phyloP scores from a whole-genome alignment of 768 basidiomycete genomes.

The Hygrocybe coccinea region DNA sequence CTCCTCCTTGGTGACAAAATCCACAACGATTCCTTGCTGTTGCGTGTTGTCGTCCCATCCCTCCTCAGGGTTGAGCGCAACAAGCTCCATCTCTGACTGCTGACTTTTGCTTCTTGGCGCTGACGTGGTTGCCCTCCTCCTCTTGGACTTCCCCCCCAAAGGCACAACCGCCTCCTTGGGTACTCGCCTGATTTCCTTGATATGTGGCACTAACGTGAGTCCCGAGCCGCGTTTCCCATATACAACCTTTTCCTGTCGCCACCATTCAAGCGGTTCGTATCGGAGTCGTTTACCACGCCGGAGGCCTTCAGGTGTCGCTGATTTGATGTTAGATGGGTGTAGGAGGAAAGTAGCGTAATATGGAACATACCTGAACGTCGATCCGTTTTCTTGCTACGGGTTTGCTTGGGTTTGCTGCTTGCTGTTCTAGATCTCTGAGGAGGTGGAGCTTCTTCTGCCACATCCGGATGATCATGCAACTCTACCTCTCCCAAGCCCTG shows the following conservation, averaged over 20 bases:
- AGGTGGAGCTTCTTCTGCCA: conserved; percentile 26
- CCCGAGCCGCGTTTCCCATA: conserved; percentile 56
- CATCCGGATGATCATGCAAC: conserved; percentile 24
- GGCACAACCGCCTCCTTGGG: conserved; percentile 36
- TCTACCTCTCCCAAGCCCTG: conserved; percentile 29
- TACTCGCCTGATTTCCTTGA: conserved; percentile 61
- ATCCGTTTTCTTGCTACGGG: conserved; percentile 38
- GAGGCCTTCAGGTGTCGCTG: conserved; percentile 47
- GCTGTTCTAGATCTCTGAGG: conserved; percentile 16
- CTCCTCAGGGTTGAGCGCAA: conserved; percentile 47
- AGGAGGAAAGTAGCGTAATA: background rate
- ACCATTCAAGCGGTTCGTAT: conserved; percentile 77
- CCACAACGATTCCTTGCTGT: conserved; percentile 59
- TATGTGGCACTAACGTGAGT: conserved; percentile 54
- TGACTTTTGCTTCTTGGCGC: conserved; percentile 15
- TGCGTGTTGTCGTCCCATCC: conserved; percentile 85
- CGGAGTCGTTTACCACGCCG: conserved; percentile 69
- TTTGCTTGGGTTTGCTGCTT: conserved; percentile 16
- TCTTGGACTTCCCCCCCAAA: conserved; percentile 26
- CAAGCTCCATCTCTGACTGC: background rate
- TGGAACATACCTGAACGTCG: conserved; percentile 26
- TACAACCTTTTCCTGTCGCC: conserved; percentile 88
- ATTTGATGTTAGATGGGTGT: background rate
- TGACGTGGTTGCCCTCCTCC: conserved; percentile 37
- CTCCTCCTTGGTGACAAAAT: conserved; percentile 58